These are phyloP conservation scores for Artemisia princeps DNA, from an alignment of 140 eudicot species.

Conservation along the genomic window DNA sequence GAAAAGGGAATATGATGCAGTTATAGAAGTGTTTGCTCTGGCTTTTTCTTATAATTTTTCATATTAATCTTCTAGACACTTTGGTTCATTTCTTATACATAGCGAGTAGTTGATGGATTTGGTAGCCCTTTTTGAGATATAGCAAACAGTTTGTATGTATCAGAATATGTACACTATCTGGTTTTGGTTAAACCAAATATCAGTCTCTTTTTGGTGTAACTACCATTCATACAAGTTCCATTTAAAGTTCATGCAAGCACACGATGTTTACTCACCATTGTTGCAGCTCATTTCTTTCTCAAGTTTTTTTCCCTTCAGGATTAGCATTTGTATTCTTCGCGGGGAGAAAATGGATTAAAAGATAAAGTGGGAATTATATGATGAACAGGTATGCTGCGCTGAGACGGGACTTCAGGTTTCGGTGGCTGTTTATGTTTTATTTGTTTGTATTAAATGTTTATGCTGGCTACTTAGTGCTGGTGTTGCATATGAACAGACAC, in stretches of 20 bases:
- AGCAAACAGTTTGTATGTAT: constrained; percentile 44
- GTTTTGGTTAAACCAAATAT: constrained; percentile 43
- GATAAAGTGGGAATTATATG: neutral
- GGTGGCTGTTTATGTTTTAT: too few relatives aligned
- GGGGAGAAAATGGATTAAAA: neutral
- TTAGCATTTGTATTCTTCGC: neutral
- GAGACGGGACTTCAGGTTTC: too few relatives aligned
- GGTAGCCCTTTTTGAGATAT: constrained; percentile 27
- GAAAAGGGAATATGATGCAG: constrained; percentile 29
- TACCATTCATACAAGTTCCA: neutral
- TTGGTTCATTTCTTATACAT: constrained; percentile 37
- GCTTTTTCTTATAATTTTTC: constrained; percentile 10
- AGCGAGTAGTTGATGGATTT: constrained; percentile 37
- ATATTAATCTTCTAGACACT: constrained; percentile 28
- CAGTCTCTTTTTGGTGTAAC: constrained; percentile 20
- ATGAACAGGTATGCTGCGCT: too few relatives aligned
- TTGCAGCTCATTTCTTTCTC: too few relatives aligned
- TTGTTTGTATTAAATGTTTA: too few relatives aligned
- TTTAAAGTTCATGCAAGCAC: neutral
- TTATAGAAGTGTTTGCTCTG: constrained; percentile 15
- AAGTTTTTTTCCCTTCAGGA: neutral
- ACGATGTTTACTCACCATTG: too few relatives aligned
- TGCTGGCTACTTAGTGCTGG: too few relatives aligned
- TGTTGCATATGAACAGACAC: too few relatives aligned
- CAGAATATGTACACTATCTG: constrained; percentile 53